Percentiles rank a stretch among this genome's conserved stretches.
Conservation (phyloP, 306 rosid genomes). For the Corylus avellana region DNA sequence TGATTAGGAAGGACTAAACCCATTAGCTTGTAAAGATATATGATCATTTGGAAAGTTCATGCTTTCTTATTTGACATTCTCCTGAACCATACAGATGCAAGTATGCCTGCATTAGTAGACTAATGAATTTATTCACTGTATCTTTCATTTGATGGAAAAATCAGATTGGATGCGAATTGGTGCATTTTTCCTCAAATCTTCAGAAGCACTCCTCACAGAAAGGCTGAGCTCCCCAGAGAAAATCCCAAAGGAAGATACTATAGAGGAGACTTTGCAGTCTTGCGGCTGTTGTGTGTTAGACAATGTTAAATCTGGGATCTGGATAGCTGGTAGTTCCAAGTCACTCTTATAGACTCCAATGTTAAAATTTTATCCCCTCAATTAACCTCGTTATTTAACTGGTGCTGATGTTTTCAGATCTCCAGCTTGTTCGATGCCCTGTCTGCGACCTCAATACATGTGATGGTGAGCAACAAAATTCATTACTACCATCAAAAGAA, state of each 20-base stretch:
- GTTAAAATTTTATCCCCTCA: constrained; percentile 18
- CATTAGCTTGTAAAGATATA: too few relatives aligned
- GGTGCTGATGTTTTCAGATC: constrained; percentile 64
- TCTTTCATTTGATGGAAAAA: constrained; percentile 10
- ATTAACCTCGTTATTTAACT: constrained; percentile 20
- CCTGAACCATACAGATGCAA: too few relatives aligned
- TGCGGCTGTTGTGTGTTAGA: constrained; percentile 70
- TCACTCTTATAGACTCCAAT: constrained; percentile 2
- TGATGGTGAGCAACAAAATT: constrained; percentile 61
- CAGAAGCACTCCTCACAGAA: constrained; percentile 70
- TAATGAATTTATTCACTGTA: constrained; percentile 14
- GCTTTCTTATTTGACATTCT: too few relatives aligned
- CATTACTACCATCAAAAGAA: neutral
- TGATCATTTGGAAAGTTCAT: too few relatives aligned
- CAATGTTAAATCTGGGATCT: constrained; percentile 76
- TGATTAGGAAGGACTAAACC: too few relatives aligned
- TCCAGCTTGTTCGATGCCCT: constrained; percentile 96
- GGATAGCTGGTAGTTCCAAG: constrained; percentile 80
- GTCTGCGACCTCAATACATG: constrained; percentile 93
- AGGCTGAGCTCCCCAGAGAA: constrained; percentile 45
- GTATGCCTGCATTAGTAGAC: neutral
- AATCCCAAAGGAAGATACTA: constrained; percentile 40
- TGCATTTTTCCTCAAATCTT: constrained; percentile 75
- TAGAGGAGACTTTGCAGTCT: constrained; percentile 52
- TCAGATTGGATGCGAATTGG: constrained; percentile 98